A percentile compares a stretch with the other conserved stretches of the same genome.
phyloP scores from a whole-genome alignment of 345 rosid genomes.

The Acer campestre region DNA sequence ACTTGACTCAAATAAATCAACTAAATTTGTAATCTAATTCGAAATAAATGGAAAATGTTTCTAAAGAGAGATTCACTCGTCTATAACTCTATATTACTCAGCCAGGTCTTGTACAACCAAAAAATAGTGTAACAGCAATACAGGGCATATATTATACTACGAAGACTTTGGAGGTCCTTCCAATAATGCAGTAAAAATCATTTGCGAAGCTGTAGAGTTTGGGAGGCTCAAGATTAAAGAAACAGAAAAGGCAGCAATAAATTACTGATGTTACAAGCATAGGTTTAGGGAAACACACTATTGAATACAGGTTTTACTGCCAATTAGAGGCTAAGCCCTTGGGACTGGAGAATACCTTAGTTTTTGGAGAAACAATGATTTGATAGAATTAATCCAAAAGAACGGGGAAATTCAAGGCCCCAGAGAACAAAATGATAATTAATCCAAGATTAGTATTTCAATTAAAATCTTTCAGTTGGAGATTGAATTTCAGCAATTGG shows the following conservation, averaged over 20 bases:
- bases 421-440: not conserved
- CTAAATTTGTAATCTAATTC: not conserved
- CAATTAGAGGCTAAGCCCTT: not conserved
- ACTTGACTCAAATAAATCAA: not conserved
- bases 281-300: not conserved
- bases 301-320: not conserved
- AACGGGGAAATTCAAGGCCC: not conserved
- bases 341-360: not conserved
- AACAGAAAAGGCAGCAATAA: slow-evolving; percentile 1
- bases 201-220: not conserved
- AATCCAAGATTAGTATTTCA: not conserved
- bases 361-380: not conserved
- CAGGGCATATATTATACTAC: not conserved
- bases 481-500: not conserved
- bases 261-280: not conserved
- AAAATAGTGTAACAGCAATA: not conserved
- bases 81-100: not conserved
- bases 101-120: not conserved
- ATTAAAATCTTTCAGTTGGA: not conserved
- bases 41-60: not conserved
- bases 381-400: not conserved
- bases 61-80: not conserved
- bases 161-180: not conserved
- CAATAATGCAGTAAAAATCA: no score
- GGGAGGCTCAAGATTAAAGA: not conserved